These are phyloP conservation scores for Yamadazyma dendronema DNA, from an alignment of 1,139 yeast genomes.

Conservation along the genomic window DNA sequence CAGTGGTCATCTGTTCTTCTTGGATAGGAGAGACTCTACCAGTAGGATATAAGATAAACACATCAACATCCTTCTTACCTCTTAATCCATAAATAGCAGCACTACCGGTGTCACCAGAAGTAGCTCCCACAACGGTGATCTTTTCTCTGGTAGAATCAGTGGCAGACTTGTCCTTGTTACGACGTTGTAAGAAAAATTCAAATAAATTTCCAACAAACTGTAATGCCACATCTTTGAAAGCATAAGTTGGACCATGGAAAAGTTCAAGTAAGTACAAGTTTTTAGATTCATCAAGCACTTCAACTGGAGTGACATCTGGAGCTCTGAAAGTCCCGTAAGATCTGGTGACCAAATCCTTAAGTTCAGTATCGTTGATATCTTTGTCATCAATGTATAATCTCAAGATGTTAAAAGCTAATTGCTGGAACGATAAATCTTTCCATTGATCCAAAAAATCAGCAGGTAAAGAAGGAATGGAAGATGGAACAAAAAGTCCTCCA, in stretches of 20 bases:
- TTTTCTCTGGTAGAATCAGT: slow-evolving; percentile 57
- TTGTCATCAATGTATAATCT: slow-evolving; percentile 65
- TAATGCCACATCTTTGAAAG: slow-evolving; percentile 96
- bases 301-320: slow-evolving; percentile 82
- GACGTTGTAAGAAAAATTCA: slow-evolving; percentile 82
- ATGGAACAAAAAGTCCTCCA: slow-evolving; percentile 93
- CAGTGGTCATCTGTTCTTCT: slow-evolving; percentile 98
- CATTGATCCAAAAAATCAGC: slow-evolving; percentile 60
- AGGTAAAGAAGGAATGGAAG: slow-evolving; percentile 71
- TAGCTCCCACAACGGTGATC: slow-evolving; percentile 97
- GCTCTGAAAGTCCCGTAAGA: slow-evolving; percentile 91
- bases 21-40: slow-evolving; percentile 97
- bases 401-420: slow-evolving; percentile 83
- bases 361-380: slow-evolving; percentile 74
- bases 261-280: slow-evolving; percentile 78
- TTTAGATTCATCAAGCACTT: slow-evolving; percentile 48
- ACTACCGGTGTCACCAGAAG: slow-evolving; percentile 98
- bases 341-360: slow-evolving; percentile 56
- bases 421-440: slow-evolving; percentile 75
- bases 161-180: slow-evolving; percentile 60
- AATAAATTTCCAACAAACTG: slow-evolving; percentile 96
- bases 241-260: slow-evolving; percentile 99
- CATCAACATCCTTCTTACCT: slow-evolving; percentile 94
- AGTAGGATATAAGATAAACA: slow-evolving; percentile 92
- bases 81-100: slow-evolving; percentile 98